Evolutionary conservation across 1,284 basidiomycete species (phyloP), one percentile per base, ranked within the genome.

Genomic region (Takashimella tepidaria): DNA sequence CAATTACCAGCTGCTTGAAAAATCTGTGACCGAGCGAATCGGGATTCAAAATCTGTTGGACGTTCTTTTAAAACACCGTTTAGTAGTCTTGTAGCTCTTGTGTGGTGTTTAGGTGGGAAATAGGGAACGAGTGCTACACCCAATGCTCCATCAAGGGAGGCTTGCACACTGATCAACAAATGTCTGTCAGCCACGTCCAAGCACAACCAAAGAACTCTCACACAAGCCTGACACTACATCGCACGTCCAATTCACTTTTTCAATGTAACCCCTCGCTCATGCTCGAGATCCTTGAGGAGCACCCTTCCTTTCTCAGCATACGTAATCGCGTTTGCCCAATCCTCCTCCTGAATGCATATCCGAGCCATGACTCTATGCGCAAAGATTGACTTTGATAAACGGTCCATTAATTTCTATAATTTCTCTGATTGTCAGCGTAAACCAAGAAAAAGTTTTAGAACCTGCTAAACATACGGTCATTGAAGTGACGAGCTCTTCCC

Each of bases 61-160:
- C 86, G 81, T 45, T 79, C 71, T 1, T 77, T 63, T 4, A 98
- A 80, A 4, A 93, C 81, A 2, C 83, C 82, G 31, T 89, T 82
- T 23, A 95, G 78, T 5, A 95, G 80, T 12, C 81, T 77, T 25
- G 86, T 76, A 1, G 95, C 93, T 44, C 86, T 84, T 12, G 78
- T 64, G 69, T 98, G 95, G 64, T 97, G 86, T 66, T 92, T 92
- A 0, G 95, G 95, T 10, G 93, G 85, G 72, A 85, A 89, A 50
- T 88, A 80, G 61, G 96, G 87, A 1, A 92, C 88, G 16, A 96
- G 80, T 3, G 89, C 85, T 0, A 74, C 61, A 42, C 69, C 74
- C 12, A 76, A 62, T 1, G 59, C 62, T 2, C 69, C 68, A 26
- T 76, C 74, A 11, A 76, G 56, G 0, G 72, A 70, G 1, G 60